Conservation (phyloP, 2,329 filamentous ascomycete species). For the Stemphylium vesicarium region DNA sequence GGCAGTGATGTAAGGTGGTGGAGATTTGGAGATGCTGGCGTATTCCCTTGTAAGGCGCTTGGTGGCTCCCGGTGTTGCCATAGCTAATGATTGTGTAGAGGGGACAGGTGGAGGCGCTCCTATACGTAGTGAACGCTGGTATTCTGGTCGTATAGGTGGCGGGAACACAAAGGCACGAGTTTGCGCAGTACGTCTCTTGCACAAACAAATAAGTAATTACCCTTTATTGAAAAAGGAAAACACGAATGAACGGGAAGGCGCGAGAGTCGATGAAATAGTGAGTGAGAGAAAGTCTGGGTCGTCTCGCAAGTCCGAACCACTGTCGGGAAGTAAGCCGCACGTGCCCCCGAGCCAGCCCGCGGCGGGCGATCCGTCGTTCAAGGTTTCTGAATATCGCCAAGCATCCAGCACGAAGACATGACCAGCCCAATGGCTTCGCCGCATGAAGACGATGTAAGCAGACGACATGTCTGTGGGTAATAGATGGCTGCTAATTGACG, state of each 20-base stretch:
- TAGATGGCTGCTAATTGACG: constrained; percentile 18
- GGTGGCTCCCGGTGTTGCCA: constrained; percentile 51
- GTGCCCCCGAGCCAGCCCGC: constrained; percentile 18
- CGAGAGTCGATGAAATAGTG: background rate
- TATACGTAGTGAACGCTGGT: constrained; percentile 3
- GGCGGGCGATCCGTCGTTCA: constrained; percentile 16
- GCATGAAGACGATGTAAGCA: constrained; percentile 55
- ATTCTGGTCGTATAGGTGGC: constrained; percentile 5
- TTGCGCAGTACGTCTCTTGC: background rate
- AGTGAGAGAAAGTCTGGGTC: background rate
- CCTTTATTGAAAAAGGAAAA: background rate
- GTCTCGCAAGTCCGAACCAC: constrained; percentile 1
- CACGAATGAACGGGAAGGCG: background rate
- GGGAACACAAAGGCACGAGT: constrained; percentile 5
- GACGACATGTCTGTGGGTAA: background rate
- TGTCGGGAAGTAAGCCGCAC: constrained; percentile 15
- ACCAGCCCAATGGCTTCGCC: constrained; percentile 52
- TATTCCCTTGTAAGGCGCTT: constrained; percentile 67
- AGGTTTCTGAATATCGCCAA: constrained; percentile 35
- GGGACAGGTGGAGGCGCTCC: constrained; percentile 1
- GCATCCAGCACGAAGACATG: constrained; percentile 31
- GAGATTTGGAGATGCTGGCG: constrained; percentile 71
- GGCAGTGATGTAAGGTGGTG: constrained; percentile 85
- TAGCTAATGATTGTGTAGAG: constrained; percentile 22
- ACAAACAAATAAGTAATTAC: background rate